Percentiles rank a stretch among this genome's conserved stretches.
phyloP scores from a whole-genome alignment of 352 stramenopile genomes.

The Globisporangium ultimum region DNA sequence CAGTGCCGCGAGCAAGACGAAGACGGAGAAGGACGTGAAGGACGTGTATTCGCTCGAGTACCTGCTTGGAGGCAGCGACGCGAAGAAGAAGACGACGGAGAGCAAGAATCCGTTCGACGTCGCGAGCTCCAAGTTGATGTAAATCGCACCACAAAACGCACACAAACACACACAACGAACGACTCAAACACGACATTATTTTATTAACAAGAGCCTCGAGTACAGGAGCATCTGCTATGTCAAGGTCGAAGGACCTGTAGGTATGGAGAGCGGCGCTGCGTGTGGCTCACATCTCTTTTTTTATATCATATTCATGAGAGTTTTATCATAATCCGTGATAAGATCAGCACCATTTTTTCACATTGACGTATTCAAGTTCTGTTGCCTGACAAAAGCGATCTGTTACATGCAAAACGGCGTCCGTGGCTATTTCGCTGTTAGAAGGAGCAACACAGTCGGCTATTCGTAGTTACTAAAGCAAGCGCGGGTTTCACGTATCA shows the following conservation, averaged over 20 bases:
- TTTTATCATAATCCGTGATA: too few relatives aligned
- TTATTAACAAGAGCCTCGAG: conserved; percentile 1
- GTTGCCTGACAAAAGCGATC: too few relatives aligned
- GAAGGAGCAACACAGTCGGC: too few relatives aligned
- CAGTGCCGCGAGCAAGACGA: conserved; percentile 13
- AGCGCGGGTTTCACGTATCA: not conserved
- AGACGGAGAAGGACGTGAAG: conserved; percentile 32
- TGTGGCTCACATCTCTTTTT: too few relatives aligned
- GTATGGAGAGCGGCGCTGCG: not conserved
- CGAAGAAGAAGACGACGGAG: conserved; percentile 13
- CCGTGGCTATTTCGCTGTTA: too few relatives aligned
- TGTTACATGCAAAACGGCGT: too few relatives aligned
- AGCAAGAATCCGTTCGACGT: conserved; percentile 62
- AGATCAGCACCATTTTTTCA: too few relatives aligned
- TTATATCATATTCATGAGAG: too few relatives aligned
- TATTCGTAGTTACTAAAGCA: too few relatives aligned
- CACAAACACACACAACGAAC: not conserved
- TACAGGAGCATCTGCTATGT: too few relatives aligned
- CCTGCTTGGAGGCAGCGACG: conserved; percentile 32
- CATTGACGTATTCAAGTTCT: too few relatives aligned
- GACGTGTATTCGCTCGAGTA: conserved; percentile 73
- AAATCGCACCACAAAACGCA: not conserved
- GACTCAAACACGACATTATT: not conserved
- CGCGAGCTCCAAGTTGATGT: conserved; percentile 70
- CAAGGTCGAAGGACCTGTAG: too few relatives aligned